A percentile compares a stretch with the other conserved stretches of the same genome.
Conservation (phyloP, 2,329 filamentous ascomycete genomes). For the Aspergillus ruber region DNA sequence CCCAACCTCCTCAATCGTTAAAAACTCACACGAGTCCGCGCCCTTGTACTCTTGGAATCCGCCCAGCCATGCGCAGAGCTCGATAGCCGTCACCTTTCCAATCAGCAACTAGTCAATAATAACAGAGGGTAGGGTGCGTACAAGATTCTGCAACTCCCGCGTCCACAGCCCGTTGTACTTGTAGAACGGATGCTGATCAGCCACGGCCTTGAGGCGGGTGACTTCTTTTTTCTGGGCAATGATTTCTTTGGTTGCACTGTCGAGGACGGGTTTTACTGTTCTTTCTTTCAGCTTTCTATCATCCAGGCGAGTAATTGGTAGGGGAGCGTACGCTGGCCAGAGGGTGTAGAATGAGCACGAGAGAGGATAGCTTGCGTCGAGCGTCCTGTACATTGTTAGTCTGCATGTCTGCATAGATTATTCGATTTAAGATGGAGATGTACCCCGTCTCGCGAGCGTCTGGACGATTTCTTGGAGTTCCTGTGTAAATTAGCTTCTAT, state of each 20-base stretch:
- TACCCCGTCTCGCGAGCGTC: constrained; percentile 69
- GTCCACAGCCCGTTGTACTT: constrained; percentile 92
- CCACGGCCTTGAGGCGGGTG: constrained; percentile 61
- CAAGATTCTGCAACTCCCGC: constrained; percentile 72
- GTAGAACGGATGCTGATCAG: constrained; percentile 90
- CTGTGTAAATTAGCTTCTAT: constrained; percentile 28
- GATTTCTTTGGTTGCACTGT: constrained; percentile 64
- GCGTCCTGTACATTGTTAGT: constrained; percentile 47
- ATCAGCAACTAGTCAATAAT: neutral
- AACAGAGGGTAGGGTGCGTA: constrained; percentile 15
- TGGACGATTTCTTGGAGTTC: constrained; percentile 76
- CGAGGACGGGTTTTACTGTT: constrained; percentile 62
- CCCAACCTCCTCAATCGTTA: constrained; percentile 85
- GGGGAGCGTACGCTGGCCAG: constrained; percentile 49
- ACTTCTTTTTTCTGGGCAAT: constrained; percentile 66
- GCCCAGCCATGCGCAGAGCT: constrained; percentile 70
- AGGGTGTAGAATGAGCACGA: constrained; percentile 79
- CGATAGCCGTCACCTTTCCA: constrained; percentile 49
- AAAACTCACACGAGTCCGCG: constrained; percentile 57
- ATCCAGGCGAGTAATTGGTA: neutral
- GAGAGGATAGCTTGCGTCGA: constrained; percentile 78
- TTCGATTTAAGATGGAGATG: neutral
- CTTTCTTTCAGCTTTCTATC: neutral
- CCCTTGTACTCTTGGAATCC: constrained; percentile 56
- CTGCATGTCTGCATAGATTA: no score